phyloP scores from a whole-genome alignment of 129 eudicot genomes.

The Helianthus tuberosus region DNA sequence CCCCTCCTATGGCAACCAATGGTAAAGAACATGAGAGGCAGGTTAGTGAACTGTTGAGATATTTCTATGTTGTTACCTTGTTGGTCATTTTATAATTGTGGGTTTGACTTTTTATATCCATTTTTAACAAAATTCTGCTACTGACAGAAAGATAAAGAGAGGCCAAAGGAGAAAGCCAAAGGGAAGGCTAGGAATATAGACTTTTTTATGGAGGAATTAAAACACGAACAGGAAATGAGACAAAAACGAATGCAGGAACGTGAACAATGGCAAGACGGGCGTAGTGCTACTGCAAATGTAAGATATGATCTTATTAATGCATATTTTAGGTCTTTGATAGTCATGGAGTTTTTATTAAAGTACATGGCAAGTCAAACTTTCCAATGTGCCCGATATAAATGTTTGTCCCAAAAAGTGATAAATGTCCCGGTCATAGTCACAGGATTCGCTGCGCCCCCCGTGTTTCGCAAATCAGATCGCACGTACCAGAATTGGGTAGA shows the following conservation, averaged over 20 bases:
- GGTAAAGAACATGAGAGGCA: slow-evolving; percentile 79
- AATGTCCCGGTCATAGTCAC: too few species aligned
- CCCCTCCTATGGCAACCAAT: slow-evolving; percentile 96
- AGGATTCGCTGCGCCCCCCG: too few species aligned
- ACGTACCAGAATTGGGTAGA: too few species aligned
- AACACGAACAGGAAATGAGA: slow-evolving; percentile 94
- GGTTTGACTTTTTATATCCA: slow-evolving; percentile 6
- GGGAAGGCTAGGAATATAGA: slow-evolving; percentile 92
- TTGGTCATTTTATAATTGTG: slow-evolving; percentile 10
- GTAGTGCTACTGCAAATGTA: slow-evolving; percentile 70
- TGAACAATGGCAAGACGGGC: slow-evolving; percentile 83
- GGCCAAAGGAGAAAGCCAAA: slow-evolving; percentile 88
- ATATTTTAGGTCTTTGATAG: not conserved
- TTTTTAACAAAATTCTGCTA: slow-evolving; percentile 1
- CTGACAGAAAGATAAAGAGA: slow-evolving; percentile 75
- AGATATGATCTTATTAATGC: slow-evolving; percentile 31
- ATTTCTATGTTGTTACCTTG: slow-evolving; percentile 16
- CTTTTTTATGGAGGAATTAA: slow-evolving; percentile 94
- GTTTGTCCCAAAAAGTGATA: too few species aligned
- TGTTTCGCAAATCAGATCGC: too few species aligned
- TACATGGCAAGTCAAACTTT: not conserved
- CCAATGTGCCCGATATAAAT: not conserved
- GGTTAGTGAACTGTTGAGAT: slow-evolving; percentile 43
- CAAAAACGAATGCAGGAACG: slow-evolving; percentile 93
- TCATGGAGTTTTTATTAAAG: not conserved